Conservation (phyloP, 257 asterid species). For the Cynanchum wilfordii region DNA sequence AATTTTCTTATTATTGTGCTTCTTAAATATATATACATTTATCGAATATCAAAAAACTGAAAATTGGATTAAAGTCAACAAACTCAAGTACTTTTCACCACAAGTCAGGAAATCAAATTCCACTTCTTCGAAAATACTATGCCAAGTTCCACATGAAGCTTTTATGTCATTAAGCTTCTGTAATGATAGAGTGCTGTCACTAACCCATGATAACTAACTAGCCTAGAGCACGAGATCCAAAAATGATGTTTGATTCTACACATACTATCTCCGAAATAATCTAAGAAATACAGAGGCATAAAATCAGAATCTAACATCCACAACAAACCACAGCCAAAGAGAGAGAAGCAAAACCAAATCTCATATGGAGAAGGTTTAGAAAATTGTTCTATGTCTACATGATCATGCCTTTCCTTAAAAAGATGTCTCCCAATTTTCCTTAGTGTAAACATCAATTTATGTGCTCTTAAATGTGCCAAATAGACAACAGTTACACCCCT, state of each 20-base stretch:
- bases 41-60: neutral
- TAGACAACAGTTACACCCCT: neutral
- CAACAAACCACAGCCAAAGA: neutral
- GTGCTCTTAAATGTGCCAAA: slow-evolving; percentile 1
- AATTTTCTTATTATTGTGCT: neutral
- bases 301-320: neutral
- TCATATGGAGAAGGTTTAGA: neutral
- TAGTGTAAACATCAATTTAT: neutral
- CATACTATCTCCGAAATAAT: neutral
- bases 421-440: neutral
- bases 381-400: neutral
- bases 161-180: neutral
- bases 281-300: neutral
- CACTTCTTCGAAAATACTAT: neutral
- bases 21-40: neutral
- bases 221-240: no score
- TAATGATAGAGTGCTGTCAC: neutral
- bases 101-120: neutral
- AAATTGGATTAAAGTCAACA: neutral
- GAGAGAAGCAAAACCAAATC: neutral
- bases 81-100: neutral
- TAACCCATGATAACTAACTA: neutral
- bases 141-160: neutral
- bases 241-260: neutral
- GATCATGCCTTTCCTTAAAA: neutral